Evolutionary conservation across 495 filamentous ascomycete genomes (phyloP), one percentile per base, ranked within the genome.

Genomic region (Aspergillus olivimuriae): DNA sequence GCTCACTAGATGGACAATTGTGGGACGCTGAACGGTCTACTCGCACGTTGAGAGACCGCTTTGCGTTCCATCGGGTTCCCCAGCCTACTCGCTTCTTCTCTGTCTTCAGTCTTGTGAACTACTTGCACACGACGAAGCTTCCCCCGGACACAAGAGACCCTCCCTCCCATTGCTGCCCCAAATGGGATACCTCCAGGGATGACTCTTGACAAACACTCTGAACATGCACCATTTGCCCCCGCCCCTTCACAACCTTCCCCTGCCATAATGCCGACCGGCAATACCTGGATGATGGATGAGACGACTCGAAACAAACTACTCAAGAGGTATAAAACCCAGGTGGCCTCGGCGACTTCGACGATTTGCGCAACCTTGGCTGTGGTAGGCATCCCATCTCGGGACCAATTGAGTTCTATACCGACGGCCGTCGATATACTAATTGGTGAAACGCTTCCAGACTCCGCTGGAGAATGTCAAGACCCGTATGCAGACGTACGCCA

Each of bases 31-130:
- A 68, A 72, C 64, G 67, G 68, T 71, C 67, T 68, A 51, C 70
- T 73, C 68, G 52, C 58, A 44, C 40, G 48, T 43, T 70, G 70
- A 70, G 70, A 70, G 66, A 62, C 68, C 68, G 67, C 56, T 72
- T 71, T 69, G 70, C 70, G 67, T 73, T 72, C 68, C 68, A 70
- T 70, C 61, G 62, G 68, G 63, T 68, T 70, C 68, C 65, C 62
- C 68, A 69, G 63, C 68, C 66, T 66, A 46, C 46, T 34, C 45
- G 39, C 35, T 39, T 17, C n/a, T n/a, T n/a, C n/a, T 43, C 44
- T 30, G 34, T 39, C 15, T 46, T 47, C 24, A 39, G 38, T 32
- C 35, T 37, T 19, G 15, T 35, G 31, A 33, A 43, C n/a, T 28
- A 11, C 24, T n/a, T n/a, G 11, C 23, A 31, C 33, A 49, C 50